phyloP scores from a whole-genome alignment of 1,139 yeast species.

The Nematodospora anomalae region DNA sequence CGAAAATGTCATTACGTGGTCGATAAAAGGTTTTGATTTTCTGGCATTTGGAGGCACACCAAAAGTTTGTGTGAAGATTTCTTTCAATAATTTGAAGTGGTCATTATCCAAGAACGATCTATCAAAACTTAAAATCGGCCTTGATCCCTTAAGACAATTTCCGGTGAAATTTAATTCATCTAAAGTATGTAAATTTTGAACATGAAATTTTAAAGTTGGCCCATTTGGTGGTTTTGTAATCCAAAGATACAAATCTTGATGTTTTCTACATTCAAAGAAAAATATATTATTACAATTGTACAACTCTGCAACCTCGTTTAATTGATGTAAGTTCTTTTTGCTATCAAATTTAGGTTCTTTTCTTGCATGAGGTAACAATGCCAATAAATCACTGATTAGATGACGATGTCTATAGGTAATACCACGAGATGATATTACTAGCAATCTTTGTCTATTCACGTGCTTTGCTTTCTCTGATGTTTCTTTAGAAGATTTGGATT shows the following conservation, averaged over 20 bases:
- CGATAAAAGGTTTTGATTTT: slow-evolving; percentile 90
- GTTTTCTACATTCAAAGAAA: slow-evolving; percentile 95
- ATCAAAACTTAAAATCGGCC: slow-evolving; percentile 94
- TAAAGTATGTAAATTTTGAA: slow-evolving; percentile 93
- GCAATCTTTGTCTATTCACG: slow-evolving; percentile 76
- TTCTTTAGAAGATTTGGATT: slow-evolving; percentile 47
- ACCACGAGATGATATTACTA: slow-evolving; percentile 91
- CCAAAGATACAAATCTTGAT: slow-evolving; percentile 94
- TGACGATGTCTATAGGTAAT: slow-evolving; percentile 95
- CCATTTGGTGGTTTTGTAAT: slow-evolving; percentile 96
- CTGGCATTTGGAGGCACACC: slow-evolving; percentile 98
- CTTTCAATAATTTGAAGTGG: slow-evolving; percentile 77
- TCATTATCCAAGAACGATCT: slow-evolving; percentile 57
- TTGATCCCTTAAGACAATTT: slow-evolving; percentile 90
- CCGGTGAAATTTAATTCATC: slow-evolving; percentile 97
- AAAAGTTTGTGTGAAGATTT: slow-evolving; percentile 79
- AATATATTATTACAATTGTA: slow-evolving; percentile 95
- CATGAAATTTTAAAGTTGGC: slow-evolving; percentile 90
- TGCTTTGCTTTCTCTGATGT: slow-evolving; percentile 52
- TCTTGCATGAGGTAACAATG: slow-evolving; percentile 89
- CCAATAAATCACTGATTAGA: slow-evolving; percentile 75
- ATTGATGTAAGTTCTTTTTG: slow-evolving; percentile 82
- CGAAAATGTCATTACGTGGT: slow-evolving; percentile 91
- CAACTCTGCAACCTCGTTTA: slow-evolving; percentile 93
- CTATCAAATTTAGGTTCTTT: slow-evolving; percentile 96